Conservation (phyloP, 495 filamentous ascomycete genomes). For the Oleoguttula mirabilis region DNA sequence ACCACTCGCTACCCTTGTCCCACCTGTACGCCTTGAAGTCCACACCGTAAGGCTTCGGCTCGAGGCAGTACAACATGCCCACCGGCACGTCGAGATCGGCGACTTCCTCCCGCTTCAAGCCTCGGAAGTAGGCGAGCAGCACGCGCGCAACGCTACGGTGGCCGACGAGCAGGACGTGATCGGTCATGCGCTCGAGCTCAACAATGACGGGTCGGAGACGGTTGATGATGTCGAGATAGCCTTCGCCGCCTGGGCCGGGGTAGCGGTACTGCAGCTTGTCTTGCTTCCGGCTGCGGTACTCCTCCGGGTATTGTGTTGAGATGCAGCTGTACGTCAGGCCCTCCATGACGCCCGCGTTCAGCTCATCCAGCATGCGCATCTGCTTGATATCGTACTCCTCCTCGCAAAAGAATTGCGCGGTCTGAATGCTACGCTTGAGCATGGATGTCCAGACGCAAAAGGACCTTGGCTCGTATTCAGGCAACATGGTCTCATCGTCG, state of each 20-base stretch:
- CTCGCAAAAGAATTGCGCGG: constrained; percentile 78
- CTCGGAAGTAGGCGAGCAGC: constrained; percentile 89
- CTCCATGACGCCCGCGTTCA: constrained; percentile 84
- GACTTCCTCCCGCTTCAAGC: constrained; percentile 76
- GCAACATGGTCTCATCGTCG: constrained; percentile 24
- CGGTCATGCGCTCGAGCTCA: constrained; percentile 91
- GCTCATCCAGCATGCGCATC: constrained; percentile 96
- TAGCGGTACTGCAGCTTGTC: constrained; percentile 93
- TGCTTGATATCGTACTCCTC: constrained; percentile 97
- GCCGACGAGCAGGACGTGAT: constrained; percentile 81
- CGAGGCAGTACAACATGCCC: constrained; percentile 82
- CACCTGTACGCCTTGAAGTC: constrained; percentile 92
- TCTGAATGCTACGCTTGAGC: constrained; percentile 76
- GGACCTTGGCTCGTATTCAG: constrained; percentile 58
- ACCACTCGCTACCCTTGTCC: constrained; percentile 62
- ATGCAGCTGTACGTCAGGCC: constrained; percentile 92
- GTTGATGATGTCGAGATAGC: constrained; percentile 94
- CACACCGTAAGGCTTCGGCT: constrained; percentile 95
- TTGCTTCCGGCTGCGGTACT: constrained; percentile 58
- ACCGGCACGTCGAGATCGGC: constrained; percentile 86
- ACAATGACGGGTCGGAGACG: constrained; percentile 90
- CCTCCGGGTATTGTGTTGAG: constrained; percentile 54
- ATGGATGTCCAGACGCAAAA: constrained; percentile 98
- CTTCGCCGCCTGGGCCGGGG: constrained; percentile 87
- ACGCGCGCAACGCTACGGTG: constrained; percentile 86